Conservation (phyloP, 805 yeast genomes). For the Wickerhamomyces canadensis region DNA sequence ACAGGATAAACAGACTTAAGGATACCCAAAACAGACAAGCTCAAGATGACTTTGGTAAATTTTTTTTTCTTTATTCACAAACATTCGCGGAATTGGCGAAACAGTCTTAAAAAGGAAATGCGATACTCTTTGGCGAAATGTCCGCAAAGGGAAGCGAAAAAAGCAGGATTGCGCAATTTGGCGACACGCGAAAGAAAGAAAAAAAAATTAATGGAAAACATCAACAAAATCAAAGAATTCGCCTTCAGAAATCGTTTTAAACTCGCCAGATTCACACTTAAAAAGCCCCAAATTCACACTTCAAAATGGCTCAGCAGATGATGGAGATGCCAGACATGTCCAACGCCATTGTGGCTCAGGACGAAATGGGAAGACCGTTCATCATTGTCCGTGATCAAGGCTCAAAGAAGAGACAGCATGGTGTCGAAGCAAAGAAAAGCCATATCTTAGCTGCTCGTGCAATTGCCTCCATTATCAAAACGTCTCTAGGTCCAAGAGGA, state of each 20-base stretch:
- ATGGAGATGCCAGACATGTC: conserved; percentile 82
- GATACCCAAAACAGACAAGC: no score
- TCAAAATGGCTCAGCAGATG: conserved; percentile 28
- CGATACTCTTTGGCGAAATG: not conserved
- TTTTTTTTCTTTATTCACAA: not conserved
- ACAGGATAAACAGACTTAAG: not conserved
- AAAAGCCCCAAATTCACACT: no score
- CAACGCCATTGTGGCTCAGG: conserved; percentile 98
- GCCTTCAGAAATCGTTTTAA: not conserved
- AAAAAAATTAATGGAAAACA: not conserved
- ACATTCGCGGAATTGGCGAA: not conserved
- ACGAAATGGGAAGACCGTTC: conserved; percentile 98
- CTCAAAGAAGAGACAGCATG: conserved; percentile 59
- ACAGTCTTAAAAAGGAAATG: no score
- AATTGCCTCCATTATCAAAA: conserved; percentile 85
- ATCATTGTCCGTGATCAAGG: conserved; percentile 91
- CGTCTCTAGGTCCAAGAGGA: conserved; percentile 98
- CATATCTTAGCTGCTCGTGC: conserved; percentile 94
- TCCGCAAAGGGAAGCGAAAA: not conserved
- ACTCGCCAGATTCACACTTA: not conserved
- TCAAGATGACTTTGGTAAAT: not conserved
- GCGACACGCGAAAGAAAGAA: not conserved
- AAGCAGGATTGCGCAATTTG: not conserved
- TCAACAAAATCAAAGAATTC: not conserved
- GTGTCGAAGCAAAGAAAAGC: conserved; percentile 73